These are phyloP conservation scores for Leccinellum rugosiceps DNA, from an alignment of 768 basidiomycete species.

Conservation along the genomic window DNA sequence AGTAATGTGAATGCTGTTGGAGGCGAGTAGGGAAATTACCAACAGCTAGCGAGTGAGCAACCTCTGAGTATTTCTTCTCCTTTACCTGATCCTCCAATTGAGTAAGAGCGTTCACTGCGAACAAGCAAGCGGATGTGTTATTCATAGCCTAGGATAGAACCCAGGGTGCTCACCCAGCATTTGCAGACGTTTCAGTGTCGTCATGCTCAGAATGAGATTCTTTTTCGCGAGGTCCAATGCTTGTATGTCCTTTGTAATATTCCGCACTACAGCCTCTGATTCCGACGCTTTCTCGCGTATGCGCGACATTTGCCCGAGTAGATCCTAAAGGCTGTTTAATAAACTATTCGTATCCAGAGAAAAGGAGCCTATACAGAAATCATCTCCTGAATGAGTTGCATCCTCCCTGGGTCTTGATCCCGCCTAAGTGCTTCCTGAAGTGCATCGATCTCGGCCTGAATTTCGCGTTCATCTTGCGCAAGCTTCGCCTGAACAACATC, in stretches of 20 bases:
- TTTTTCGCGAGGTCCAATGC: slow-evolving; percentile 90
- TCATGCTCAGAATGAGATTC: slow-evolving; percentile 89
- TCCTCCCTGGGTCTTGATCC: slow-evolving; percentile 84
- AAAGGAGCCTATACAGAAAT: slow-evolving; percentile 65
- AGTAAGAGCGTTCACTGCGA: slow-evolving; percentile 72
- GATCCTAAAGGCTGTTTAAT: slow-evolving; percentile 53
- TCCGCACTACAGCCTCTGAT: slow-evolving; percentile 91
- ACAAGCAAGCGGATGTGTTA: neutral
- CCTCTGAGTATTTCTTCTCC: slow-evolving; percentile 77
- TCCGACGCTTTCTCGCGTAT: slow-evolving; percentile 97
- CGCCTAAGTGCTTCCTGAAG: slow-evolving; percentile 64
- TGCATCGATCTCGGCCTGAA: slow-evolving; percentile 68
- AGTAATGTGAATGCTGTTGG: neutral
- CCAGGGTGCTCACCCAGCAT: slow-evolving; percentile 76
- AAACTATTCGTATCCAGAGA: neutral
- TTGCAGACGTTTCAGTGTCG: slow-evolving; percentile 82
- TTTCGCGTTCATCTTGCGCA: slow-evolving; percentile 60
- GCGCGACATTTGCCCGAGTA: slow-evolving; percentile 92
- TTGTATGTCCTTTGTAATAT: slow-evolving; percentile 97
- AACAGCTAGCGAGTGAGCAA: slow-evolving; percentile 78
- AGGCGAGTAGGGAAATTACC: slow-evolving; percentile 27
- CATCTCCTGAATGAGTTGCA: slow-evolving; percentile 93
- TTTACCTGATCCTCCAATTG: slow-evolving; percentile 78
- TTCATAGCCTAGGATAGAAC: neutral
- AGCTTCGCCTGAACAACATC: slow-evolving; percentile 69